Evolutionary conservation across 2,329 filamentous ascomycete species (phyloP).

Genomic region (Clarireedia paspali): DNA sequence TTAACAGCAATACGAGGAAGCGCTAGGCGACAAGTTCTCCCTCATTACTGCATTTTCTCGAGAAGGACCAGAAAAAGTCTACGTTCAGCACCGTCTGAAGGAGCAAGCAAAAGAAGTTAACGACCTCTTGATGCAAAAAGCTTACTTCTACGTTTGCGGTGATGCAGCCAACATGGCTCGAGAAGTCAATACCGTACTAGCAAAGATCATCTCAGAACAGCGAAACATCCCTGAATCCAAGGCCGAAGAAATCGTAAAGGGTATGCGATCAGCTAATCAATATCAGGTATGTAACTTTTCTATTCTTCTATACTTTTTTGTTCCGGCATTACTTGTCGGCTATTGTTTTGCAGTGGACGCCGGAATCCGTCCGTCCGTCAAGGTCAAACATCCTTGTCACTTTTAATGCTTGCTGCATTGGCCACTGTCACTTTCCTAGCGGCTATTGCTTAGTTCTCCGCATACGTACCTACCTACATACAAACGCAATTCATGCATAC

Average conservation of each 20-base stretch:
- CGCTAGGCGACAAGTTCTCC: constrained; percentile 81
- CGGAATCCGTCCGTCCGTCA: too few species aligned
- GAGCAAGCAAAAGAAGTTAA: constrained; percentile 80
- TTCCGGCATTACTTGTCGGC: neutral
- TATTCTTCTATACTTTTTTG: neutral
- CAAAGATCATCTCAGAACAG: constrained; percentile 78
- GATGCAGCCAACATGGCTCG: constrained; percentile 96
- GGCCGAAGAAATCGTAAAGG: constrained; percentile 94
- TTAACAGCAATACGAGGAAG: constrained; percentile 68
- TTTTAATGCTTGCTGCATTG: too few species aligned
- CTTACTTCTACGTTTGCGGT: constrained; percentile 96
- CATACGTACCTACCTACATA: too few species aligned
- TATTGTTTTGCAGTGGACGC: neutral
- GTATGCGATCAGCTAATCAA: constrained; percentile 88
- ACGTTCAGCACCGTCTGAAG: constrained; percentile 88
- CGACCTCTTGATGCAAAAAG: constrained; percentile 75
- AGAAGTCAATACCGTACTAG: constrained; percentile 82
- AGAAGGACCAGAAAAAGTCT: constrained; percentile 79
- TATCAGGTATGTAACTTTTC: constrained; percentile 64
- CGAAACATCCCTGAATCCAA: constrained; percentile 76
- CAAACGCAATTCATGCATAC: too few species aligned
- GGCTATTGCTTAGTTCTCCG: too few species aligned
- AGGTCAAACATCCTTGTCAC: too few species aligned
- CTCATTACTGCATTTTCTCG: constrained; percentile 94
- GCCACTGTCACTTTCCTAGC: too few species aligned